phyloP scores from a whole-genome alignment of 2,329 filamentous ascomycete genomes.

The Clonostachys chloroleuca region DNA sequence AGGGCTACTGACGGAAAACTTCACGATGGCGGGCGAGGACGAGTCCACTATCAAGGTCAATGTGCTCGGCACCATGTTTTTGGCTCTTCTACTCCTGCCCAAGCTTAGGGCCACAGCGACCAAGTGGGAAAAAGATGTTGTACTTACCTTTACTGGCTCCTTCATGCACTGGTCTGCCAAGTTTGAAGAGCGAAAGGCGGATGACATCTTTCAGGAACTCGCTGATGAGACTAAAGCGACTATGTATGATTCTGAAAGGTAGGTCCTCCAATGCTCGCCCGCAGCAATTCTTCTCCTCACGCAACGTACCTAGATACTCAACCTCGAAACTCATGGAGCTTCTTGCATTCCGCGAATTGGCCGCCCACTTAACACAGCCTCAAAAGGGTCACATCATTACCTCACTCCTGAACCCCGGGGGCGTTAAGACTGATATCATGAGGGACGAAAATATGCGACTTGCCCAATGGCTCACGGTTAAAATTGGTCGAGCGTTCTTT shows the following conservation, averaged over 20 bases:
- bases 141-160: constrained; percentile 17
- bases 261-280: no score
- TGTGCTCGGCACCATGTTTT: constrained; percentile 23
- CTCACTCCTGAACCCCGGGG: constrained; percentile 47
- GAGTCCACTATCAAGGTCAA: constrained; percentile 40
- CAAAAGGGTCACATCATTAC: constrained; percentile 30
- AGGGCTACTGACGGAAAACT: constrained; percentile 14
- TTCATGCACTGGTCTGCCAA: constrained; percentile 14
- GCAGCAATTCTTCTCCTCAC: no score
- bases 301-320: constrained; percentile 11
- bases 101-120: constrained; percentile 31
- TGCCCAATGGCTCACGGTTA: constrained; percentile 3
- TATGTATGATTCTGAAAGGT: neutral
- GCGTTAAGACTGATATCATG: constrained; percentile 41
- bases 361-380: constrained; percentile 7
- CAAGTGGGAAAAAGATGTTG: constrained; percentile 10
- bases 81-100: neutral
- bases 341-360: constrained; percentile 15
- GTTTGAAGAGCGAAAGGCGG: constrained; percentile 16
- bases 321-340: constrained; percentile 22
- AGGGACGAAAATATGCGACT: constrained; percentile 19
- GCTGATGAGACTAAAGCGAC: constrained; percentile 13
- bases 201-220: constrained; percentile 18
- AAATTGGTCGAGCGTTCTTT: constrained; percentile 21
- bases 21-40: constrained; percentile 23